Evolutionary conservation across 805 yeast genomes (phyloP).

Genomic region (Starmerella ratchasimensis): DNA sequence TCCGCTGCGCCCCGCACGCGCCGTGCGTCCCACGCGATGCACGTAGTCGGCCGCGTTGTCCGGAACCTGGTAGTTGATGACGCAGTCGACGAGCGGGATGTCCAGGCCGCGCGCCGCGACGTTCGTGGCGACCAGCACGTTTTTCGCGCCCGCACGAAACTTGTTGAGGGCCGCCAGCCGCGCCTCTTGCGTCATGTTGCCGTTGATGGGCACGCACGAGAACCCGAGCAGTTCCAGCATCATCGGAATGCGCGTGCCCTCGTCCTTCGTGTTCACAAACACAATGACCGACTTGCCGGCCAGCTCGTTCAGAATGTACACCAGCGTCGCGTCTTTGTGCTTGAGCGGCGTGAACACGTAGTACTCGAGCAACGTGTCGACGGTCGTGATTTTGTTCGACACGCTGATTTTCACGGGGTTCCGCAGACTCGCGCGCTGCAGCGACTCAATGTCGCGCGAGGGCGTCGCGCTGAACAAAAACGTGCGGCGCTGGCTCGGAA

Average conservation of each 20-base stretch:
- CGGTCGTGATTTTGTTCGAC: conserved; percentile 78
- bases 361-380: conserved; percentile 80
- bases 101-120: conserved; percentile 97
- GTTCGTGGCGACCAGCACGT: conserved; percentile 77
- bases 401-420: conserved; percentile 89
- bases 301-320: conserved; percentile 69
- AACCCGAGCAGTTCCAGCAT: conserved; percentile 71
- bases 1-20: conserved; percentile 93
- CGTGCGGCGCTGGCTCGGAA: conserved; percentile 68
- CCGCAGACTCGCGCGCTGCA: conserved; percentile 80
- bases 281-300: conserved; percentile 78
- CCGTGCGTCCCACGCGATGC: conserved; percentile 93
- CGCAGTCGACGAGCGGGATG: conserved; percentile 86
- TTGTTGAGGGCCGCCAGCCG: conserved; percentile 57
- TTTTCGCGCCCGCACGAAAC: conserved; percentile 39
- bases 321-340: conserved; percentile 73
- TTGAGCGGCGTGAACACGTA: conserved; percentile 88
- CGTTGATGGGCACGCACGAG: conserved; percentile 84
- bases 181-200: conserved; percentile 84
- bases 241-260: conserved; percentile 79
- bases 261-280: conserved; percentile 89
- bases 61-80: conserved; percentile 86
- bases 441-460: conserved; percentile 86
- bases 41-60: conserved; percentile 82
- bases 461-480: conserved; percentile 92